Evolutionary conservation across 140 eudicot genomes (phyloP), one percentile per base, ranked within the genome.

Genomic region (Flaveria floridana): DNA sequence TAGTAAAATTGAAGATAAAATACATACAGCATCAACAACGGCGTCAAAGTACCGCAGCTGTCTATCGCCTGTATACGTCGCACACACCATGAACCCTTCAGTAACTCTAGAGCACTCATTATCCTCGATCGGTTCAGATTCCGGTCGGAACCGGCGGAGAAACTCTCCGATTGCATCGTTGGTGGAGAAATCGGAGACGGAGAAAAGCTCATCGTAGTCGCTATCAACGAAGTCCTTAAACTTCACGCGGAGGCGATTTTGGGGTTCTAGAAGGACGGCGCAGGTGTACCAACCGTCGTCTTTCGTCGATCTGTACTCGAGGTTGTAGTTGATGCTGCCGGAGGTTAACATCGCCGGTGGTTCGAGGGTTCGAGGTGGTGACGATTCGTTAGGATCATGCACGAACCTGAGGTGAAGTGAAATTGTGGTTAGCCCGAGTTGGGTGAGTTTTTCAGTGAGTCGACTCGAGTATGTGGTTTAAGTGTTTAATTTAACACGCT

Each of bases 211-310:
- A 3, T 85, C 85, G 47, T 4, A 13, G 26, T 7, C 9, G 52
- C 39, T 26, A 0, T 80, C 71, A 0, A 39, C 51, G 41, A 82
- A 83, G 34, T 75, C 78, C 37, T 28, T 13, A 57, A 73, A 74
- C 74, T 85, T 87, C 0, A 91, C 89, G n/a, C 82, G 81, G 41
- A 91, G 85, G 0, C 47, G 77, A 9, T 77, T 55, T 26, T 47
- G 78, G 53, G 57, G 19, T 23, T 80, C 55, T 30, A 86, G 74
- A 6, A 80, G 20, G 44, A 84, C 65, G 34, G 72, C 73, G 39
- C 75, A 79, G 12, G 30, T 76, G 83, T 88, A 91, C 96, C 96
- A 91, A 0, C 91, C 93, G 53, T 87, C 88, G 39, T 88, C 97
- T 0, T 52, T 79, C 8, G 13, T 23, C 20, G 85, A 77, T 11